Evolutionary conservation across 192 early-diverging fungal genomes (phyloP).

Genomic region (Podila epicladia): DNA sequence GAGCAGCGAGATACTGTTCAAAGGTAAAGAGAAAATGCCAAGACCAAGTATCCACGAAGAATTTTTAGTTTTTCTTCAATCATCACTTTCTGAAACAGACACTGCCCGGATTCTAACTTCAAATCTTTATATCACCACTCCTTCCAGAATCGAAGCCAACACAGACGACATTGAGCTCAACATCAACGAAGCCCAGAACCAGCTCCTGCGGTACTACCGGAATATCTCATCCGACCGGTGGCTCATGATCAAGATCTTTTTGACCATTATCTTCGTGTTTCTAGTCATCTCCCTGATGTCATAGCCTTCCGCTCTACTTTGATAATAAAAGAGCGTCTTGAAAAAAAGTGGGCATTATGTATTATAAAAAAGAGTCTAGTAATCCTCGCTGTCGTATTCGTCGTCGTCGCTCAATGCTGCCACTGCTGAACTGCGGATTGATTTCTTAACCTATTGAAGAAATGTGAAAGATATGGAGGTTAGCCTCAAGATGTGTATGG

Average conservation of each 20-base stretch:
- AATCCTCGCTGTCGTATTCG: constrained; percentile 57
- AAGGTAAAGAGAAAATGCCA: constrained; percentile 38
- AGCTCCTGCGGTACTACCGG: constrained; percentile 92
- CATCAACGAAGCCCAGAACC: constrained; percentile 87
- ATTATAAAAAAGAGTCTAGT: constrained; percentile 26
- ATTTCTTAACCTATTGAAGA: constrained; percentile 45
- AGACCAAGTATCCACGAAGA: neutral
- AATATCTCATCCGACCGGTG: constrained; percentile 92
- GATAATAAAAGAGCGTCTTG: too few relatives aligned
- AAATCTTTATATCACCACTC: neutral
- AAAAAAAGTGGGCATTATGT: neutral
- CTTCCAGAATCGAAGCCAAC: constrained; percentile 89
- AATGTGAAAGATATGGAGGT: neutral
- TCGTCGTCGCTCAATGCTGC: constrained; percentile 68
- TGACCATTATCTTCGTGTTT: constrained; percentile 80
- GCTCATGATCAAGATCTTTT: constrained; percentile 96
- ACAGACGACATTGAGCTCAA: constrained; percentile 92
- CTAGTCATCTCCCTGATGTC: constrained; percentile 36
- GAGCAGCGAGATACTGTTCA: constrained; percentile 91
- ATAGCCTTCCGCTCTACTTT: neutral
- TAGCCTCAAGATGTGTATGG: neutral
- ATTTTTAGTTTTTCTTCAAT: constrained; percentile 4
- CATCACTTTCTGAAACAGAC: neutral
- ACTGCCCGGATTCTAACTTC: neutral
- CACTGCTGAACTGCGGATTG: constrained; percentile 60